phyloP scores from a whole-genome alignment of 2,329 filamentous ascomycete species.

The Pseudogymnoascus sp. region DNA sequence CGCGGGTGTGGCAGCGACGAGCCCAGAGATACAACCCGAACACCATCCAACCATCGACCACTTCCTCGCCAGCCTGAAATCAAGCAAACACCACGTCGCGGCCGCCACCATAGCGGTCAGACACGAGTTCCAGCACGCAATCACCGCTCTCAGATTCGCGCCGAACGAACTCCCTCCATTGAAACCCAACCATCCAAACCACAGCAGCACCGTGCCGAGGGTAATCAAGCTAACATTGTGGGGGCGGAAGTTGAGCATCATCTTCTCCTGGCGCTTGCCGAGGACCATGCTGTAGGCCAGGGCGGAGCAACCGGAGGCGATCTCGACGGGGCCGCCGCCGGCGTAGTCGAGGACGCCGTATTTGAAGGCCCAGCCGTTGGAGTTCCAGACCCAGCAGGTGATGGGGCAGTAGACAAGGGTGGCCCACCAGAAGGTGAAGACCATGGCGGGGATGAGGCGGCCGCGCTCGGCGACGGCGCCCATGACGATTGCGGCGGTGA shows the following conservation, averaged over 20 bases:
- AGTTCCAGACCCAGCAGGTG: constrained; percentile 94
- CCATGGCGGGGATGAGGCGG: constrained; percentile 84
- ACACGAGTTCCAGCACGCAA: constrained; percentile 98
- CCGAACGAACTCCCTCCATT: constrained; percentile 94
- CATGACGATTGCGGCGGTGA: constrained; percentile 84
- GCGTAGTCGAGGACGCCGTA: constrained; percentile 95
- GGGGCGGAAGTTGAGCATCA: constrained; percentile 99
- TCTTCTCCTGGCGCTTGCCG: constrained; percentile 92
- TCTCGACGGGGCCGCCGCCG: constrained; percentile 94
- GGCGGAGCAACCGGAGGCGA: constrained; percentile 85
- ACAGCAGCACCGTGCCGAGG: constrained; percentile 87
- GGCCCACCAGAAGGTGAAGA: constrained; percentile 94
- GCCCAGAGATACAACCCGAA: constrained; percentile 61
- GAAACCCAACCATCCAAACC: constrained; percentile 99
- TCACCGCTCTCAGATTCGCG: constrained; percentile 84
- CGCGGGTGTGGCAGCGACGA: constrained; percentile 61
- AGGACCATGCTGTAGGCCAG: constrained; percentile 94
- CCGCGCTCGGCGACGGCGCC: constrained; percentile 92
- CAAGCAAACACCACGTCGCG: constrained; percentile 89
- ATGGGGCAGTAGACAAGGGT: constrained; percentile 96
- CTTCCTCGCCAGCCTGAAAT: constrained; percentile 89
- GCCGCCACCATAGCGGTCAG: constrained; percentile 85
- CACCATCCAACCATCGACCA: constrained; percentile 78
- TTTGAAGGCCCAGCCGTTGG: constrained; percentile 84
- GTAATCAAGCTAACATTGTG: constrained; percentile 98